Base-by-base conservation (phyloP, 257 asterid species). In the Fraxinus excelsior region DNA sequence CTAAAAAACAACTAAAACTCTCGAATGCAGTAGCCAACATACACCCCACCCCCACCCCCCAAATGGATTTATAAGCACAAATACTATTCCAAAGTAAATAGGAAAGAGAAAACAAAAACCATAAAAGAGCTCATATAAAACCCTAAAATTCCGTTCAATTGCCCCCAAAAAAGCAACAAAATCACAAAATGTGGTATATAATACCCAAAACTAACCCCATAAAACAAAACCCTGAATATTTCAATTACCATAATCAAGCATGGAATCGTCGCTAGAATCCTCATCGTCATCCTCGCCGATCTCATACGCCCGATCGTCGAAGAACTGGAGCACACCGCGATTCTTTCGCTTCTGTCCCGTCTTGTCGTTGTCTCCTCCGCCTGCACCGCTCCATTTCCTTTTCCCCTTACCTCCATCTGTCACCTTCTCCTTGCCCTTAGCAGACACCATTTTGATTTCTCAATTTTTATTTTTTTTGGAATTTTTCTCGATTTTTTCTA, bases 291-390 rank as follows among this genome's bases (percentile, higher is more conserved):
- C 95, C 29, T 86, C 92, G 71, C 85, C 91, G 53, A 81, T 87
- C 80, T 88, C 88, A 85, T 80, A 83, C 56, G 99, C 97, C 31
- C 53, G 75, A 56, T 89, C 97, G 0, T 96, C 99, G 74, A 91
- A 78, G 80, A 93, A 91, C 82, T 86, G 93, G 76, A 89, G 76
- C 37, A 82, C 89, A 64, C 79, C 83, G 7, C 88, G 92, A 72
- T 85, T 87, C 77, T 82, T 90, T 75, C 94, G 81, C 80, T 89
- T 93, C 77, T 90, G 82, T 7, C 82, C 92, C 56, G 89, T 83
- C 80, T 86, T 87, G 51, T 85, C 94, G 32, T 84, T 88, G 83
- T 87, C 87, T n/a, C 66, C 84, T 44, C 53, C 53, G 6, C 19
- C 53, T 3, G n/a, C 53, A 8, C 78, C 85, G 29, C 68, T 62